A percentile compares a stretch with the other conserved stretches of the same genome.
phyloP scores from a whole-genome alignment of 1,139 yeast genomes.

The Suhomyces maxii region DNA sequence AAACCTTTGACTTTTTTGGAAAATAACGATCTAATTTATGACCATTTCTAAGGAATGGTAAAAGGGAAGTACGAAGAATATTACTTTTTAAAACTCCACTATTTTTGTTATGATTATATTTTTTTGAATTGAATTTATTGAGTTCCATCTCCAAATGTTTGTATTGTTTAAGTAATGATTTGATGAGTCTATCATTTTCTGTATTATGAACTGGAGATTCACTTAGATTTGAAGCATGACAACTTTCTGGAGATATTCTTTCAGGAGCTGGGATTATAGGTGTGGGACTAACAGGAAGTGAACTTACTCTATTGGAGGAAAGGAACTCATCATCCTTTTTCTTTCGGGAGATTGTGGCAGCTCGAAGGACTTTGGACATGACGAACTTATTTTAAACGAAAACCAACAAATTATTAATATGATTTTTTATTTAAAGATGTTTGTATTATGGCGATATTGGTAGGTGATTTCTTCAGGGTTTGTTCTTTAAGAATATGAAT shows the following conservation, averaged over 20 bases:
- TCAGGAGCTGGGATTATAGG: background rate
- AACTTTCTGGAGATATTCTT: background rate
- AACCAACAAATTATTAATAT: no score
- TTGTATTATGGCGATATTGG: no score
- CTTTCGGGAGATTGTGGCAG: conserved; percentile 1
- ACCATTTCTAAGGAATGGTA: conserved; percentile 58
- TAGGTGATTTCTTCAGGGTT: no score
- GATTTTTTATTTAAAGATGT: no score
- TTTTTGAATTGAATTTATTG: conserved; percentile 44
- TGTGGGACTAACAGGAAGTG: background rate
- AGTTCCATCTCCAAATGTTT: conserved; percentile 48
- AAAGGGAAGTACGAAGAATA: conserved; percentile 60
- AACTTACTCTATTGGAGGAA: background rate
- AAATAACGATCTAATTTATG: conserved; percentile 27
- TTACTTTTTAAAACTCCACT: conserved; percentile 61
- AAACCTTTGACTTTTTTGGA: conserved; percentile 25
- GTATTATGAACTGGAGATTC: conserved; percentile 3
- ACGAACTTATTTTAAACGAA: background rate
- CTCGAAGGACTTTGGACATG: conserved; percentile 7
- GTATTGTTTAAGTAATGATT: conserved; percentile 35
- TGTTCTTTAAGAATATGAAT: no score
- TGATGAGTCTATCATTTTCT: conserved; percentile 28
- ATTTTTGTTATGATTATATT: conserved; percentile 31
- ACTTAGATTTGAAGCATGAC: background rate
- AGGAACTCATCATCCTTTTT: background rate